phyloP scores from a whole-genome alignment of 768 basidiomycete species.

The Pleurotus giganteus region DNA sequence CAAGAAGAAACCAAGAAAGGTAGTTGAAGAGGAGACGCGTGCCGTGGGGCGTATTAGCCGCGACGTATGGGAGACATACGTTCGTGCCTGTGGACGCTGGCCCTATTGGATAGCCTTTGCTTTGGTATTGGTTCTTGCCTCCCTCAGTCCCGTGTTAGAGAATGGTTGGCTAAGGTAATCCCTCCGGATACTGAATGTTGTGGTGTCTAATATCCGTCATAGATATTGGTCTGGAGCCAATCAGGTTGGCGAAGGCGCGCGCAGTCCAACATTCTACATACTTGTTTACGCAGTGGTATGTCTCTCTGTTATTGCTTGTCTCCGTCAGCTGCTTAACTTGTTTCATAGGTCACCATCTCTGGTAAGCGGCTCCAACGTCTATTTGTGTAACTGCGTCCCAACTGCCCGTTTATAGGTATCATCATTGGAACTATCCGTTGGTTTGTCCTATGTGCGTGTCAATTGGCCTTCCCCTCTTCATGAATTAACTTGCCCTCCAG shows the following conservation, averaged over 20 bases:
- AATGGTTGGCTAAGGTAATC: slow-evolving; percentile 67
- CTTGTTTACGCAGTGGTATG: slow-evolving; percentile 67
- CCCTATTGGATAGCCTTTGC: slow-evolving; percentile 59
- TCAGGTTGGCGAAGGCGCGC: slow-evolving; percentile 33
- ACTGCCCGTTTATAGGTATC: slow-evolving; percentile 22
- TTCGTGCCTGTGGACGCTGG: slow-evolving; percentile 47
- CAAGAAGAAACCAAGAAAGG: slow-evolving; percentile 70
- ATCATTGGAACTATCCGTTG: slow-evolving; percentile 58
- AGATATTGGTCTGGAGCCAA: slow-evolving; percentile 58
- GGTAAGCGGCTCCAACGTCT: slow-evolving; percentile 27
- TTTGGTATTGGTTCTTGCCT: slow-evolving; percentile 50
- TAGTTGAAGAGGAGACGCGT: slow-evolving; percentile 83
- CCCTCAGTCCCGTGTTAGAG: slow-evolving; percentile 65
- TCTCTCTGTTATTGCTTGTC: slow-evolving; percentile 24
- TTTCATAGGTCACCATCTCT: slow-evolving; percentile 27
- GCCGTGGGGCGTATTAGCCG: slow-evolving; percentile 68
- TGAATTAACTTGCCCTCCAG: slow-evolving; percentile 26
- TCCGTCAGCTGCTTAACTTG: slow-evolving; percentile 5
- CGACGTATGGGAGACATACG: slow-evolving; percentile 64
- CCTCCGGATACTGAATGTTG: neutral
- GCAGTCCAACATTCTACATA: slow-evolving; percentile 61
- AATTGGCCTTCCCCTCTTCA: neutral
- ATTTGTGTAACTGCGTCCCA: neutral
- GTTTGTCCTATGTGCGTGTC: slow-evolving; percentile 65
- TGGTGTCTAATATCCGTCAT: slow-evolving; percentile 8